Percentiles rank a stretch among this genome's conserved stretches.
phyloP scores from a whole-genome alignment of 495 filamentous ascomycete genomes.

The Aspergillus asperescens region DNA sequence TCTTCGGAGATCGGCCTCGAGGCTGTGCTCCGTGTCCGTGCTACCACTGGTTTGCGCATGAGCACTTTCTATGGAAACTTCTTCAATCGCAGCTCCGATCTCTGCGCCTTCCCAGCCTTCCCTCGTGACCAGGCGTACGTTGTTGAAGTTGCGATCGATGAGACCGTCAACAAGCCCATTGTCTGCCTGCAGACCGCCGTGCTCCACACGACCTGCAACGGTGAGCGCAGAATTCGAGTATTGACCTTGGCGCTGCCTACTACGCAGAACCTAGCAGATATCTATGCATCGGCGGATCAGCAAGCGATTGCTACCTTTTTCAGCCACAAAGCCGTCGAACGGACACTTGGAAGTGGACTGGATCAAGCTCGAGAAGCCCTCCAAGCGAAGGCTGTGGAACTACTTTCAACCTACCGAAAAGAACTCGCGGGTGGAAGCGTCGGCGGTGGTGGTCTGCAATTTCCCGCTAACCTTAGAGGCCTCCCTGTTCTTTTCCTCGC shows the following conservation, averaged over 20 bases:
- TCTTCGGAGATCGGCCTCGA: slow-evolving; percentile 94
- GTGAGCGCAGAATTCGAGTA: slow-evolving; percentile 89
- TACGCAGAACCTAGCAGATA: slow-evolving; percentile 79
- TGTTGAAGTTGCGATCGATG: slow-evolving; percentile 98
- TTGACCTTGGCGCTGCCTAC: slow-evolving; percentile 91
- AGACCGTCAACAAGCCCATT: slow-evolving; percentile 85
- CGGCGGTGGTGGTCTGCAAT: slow-evolving; percentile 86
- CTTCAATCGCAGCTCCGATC: slow-evolving; percentile 94
- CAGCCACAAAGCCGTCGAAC: slow-evolving; percentile 95
- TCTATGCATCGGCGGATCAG: slow-evolving; percentile 94
- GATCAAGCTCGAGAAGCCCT: slow-evolving; percentile 87
- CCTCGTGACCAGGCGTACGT: slow-evolving; percentile 96
- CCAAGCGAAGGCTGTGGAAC: slow-evolving; percentile 85
- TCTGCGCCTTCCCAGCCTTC: slow-evolving; percentile 97
- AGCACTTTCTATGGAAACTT: slow-evolving; percentile 99
- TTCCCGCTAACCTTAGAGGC: slow-evolving; percentile 84
- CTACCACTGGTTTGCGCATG: slow-evolving; percentile 93
- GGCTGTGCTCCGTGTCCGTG: slow-evolving; percentile 90
- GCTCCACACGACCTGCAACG: slow-evolving; percentile 96
- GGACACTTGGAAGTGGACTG: slow-evolving; percentile 75
- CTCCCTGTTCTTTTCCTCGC: slow-evolving; percentile 88
- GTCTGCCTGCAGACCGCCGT: slow-evolving; percentile 96
- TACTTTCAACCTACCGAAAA: slow-evolving; percentile 92
- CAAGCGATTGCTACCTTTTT: slow-evolving; percentile 89
- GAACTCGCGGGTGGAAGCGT: slow-evolving; percentile 94